Evolutionary conservation across 2,329 filamentous ascomycete species (phyloP).

Genomic region (Colletotrichum navitas): DNA sequence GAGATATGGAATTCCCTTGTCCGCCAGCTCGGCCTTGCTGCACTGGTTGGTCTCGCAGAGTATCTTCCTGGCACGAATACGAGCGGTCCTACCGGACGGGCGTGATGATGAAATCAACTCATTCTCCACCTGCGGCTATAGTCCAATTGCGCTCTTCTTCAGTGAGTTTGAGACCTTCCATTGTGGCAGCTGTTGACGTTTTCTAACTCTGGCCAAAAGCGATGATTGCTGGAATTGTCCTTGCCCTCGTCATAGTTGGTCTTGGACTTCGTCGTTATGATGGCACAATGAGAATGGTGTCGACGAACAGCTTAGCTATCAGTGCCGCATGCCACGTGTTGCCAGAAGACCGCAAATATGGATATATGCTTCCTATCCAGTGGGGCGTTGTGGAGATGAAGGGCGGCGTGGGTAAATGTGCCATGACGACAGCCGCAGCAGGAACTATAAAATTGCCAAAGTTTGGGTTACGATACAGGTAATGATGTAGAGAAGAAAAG

Average conservation of each 20-base stretch:
- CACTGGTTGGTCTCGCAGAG: conserved; percentile 64
- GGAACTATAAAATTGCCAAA: neutral
- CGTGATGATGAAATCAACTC: conserved; percentile 45
- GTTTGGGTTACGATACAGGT: neutral
- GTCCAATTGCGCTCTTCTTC: conserved; percentile 48
- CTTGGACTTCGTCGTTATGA: conserved; percentile 48
- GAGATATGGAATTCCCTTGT: conserved; percentile 57
- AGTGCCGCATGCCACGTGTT: conserved; percentile 20
- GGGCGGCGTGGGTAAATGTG: conserved; percentile 5
- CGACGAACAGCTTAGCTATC: conserved; percentile 12
- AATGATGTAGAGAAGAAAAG: neutral
- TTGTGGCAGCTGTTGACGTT: too few species aligned
- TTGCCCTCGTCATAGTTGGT: conserved; percentile 40
- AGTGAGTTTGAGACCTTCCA: conserved; percentile 28
- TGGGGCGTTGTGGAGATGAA: conserved; percentile 18
- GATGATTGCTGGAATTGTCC: conserved; percentile 34
- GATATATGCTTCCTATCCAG: conserved; percentile 12
- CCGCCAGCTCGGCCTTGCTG: conserved; percentile 51
- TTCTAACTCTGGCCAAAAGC: conserved; percentile 34
- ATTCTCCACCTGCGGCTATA: conserved; percentile 50
- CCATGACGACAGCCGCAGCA: conserved; percentile 12
- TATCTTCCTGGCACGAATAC: conserved; percentile 57
- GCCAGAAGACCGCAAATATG: neutral
- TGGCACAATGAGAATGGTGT: conserved; percentile 48
- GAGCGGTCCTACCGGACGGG: conserved; percentile 45